Conservation (phyloP, 2,329 filamentous ascomycete genomes). For the Teratosphaeria epicoccoides region DNA sequence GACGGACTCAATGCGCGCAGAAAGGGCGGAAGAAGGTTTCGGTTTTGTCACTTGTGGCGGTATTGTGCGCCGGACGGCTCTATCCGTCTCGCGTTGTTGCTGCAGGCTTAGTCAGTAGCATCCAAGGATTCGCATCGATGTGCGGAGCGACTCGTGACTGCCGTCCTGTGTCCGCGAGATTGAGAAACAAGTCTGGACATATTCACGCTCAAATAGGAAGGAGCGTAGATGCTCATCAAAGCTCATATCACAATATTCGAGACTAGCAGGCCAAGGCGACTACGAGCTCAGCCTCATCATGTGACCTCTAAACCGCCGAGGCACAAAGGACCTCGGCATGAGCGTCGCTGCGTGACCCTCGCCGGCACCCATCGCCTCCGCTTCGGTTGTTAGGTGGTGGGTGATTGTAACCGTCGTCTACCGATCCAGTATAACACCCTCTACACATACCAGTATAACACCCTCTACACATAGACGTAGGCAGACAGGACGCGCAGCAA, state of each 20-base stretch:
- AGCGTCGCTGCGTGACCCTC: not conserved
- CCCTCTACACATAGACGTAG: not conserved
- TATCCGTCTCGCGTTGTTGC: too few relatives aligned
- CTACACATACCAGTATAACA: not conserved
- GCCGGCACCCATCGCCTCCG: not conserved
- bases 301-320: not conserved
- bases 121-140: too few relatives aligned
- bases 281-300: not conserved
- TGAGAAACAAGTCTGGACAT: not conserved
- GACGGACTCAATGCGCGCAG: too few relatives aligned
- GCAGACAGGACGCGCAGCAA: conserved; percentile 1
- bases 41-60: too few relatives aligned
- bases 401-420: not conserved
- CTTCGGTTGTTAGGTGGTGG: not conserved
- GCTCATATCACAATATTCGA: not conserved
- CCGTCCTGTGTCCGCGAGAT: not conserved
- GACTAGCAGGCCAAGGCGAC: not conserved
- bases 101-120: too few relatives aligned
- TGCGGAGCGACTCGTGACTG: too few relatives aligned
- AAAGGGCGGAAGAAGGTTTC: too few relatives aligned
- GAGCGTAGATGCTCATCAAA: not conserved
- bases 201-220: not conserved
- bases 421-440: not conserved
- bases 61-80: too few relatives aligned
- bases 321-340: not conserved